Evolutionary conservation across 2,329 filamentous ascomycete species (phyloP).

Genomic region (Magnaporthiopsis rhizophila): DNA sequence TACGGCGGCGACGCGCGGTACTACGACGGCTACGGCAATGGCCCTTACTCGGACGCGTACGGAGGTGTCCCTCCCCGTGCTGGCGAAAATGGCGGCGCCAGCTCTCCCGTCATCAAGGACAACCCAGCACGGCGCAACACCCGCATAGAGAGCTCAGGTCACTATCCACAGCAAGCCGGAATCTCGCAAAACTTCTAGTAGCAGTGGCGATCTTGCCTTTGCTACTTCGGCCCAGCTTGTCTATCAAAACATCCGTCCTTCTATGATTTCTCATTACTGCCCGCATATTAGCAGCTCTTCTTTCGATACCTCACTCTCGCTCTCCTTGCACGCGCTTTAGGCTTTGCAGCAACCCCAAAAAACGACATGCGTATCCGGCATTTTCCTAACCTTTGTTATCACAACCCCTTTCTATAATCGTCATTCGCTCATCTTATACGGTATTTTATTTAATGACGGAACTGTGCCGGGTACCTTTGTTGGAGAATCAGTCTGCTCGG

Average conservation of each 20-base stretch:
- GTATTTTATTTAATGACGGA: not conserved
- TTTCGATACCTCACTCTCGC: not conserved
- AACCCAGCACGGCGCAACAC: conserved; percentile 90
- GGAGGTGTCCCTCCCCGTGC: conserved; percentile 25
- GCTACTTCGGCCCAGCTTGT: not conserved
- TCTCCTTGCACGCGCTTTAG: not conserved
- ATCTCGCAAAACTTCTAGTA: conserved; percentile 92
- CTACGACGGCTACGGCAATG: conserved; percentile 51
- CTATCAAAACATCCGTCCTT: not conserved
- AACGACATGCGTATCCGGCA: not conserved
- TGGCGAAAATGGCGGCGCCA: conserved; percentile 42
- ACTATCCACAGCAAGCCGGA: conserved; percentile 86
- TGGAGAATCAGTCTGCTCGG: not conserved
- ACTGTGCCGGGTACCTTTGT: not conserved
- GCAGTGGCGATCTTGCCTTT: not conserved
- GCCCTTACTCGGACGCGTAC: conserved; percentile 44
- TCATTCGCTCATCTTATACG: not conserved
- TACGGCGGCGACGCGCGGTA: conserved; percentile 42
- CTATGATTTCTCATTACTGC: not conserved
- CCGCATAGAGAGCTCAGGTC: conserved; percentile 82
- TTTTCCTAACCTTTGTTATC: not conserved
- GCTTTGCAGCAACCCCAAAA: not conserved
- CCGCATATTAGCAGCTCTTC: not conserved
- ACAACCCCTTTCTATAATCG: not conserved
- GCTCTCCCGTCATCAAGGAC: conserved; percentile 73